Evolutionary conservation across 2,329 filamentous ascomycete genomes (phyloP).

Genomic region (Fusarium transvaalense): DNA sequence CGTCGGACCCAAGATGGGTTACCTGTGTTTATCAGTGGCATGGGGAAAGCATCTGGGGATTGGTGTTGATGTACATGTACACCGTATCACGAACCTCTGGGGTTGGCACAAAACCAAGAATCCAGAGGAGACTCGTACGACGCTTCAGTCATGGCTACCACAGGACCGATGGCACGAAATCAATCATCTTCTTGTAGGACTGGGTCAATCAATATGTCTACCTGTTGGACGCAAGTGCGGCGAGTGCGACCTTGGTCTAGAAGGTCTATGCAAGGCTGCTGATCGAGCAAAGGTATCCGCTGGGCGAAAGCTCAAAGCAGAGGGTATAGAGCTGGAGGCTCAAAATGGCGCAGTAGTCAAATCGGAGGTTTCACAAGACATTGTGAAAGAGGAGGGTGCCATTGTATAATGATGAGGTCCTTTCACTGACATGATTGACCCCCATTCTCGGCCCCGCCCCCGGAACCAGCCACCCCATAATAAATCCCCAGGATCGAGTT

Average conservation of each 20-base stretch:
- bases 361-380: slow-evolving; percentile 40
- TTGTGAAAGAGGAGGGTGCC: slow-evolving; percentile 49
- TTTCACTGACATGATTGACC: slow-evolving; percentile 24
- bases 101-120: slow-evolving; percentile 86
- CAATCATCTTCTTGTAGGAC: slow-evolving; percentile 87
- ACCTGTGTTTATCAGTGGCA: slow-evolving; percentile 83
- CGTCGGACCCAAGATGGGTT: slow-evolving; percentile 95
- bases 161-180: slow-evolving; percentile 91
- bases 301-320: slow-evolving; percentile 61
- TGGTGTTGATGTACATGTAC: slow-evolving; percentile 94
- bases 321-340: slow-evolving; percentile 47
- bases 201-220: slow-evolving; percentile 88
- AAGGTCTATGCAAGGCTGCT: slow-evolving; percentile 80
- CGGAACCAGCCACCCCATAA: slow-evolving; percentile 43
- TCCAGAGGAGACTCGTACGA: slow-evolving; percentile 83
- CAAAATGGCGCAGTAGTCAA: slow-evolving; percentile 43
- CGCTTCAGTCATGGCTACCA: slow-evolving; percentile 86
- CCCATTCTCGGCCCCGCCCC: slow-evolving; percentile 40
- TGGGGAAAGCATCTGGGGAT: slow-evolving; percentile 75
- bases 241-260: slow-evolving; percentile 82
- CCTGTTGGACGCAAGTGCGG: slow-evolving; percentile 85
- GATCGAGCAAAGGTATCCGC: slow-evolving; percentile 72
- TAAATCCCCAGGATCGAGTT: slow-evolving; percentile 28
- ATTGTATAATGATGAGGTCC: slow-evolving; percentile 34
- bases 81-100: slow-evolving; percentile 95